Base-by-base conservation (phyloP, 805 yeast genomes). In the Suhomyces tanzawaensis region DNA sequence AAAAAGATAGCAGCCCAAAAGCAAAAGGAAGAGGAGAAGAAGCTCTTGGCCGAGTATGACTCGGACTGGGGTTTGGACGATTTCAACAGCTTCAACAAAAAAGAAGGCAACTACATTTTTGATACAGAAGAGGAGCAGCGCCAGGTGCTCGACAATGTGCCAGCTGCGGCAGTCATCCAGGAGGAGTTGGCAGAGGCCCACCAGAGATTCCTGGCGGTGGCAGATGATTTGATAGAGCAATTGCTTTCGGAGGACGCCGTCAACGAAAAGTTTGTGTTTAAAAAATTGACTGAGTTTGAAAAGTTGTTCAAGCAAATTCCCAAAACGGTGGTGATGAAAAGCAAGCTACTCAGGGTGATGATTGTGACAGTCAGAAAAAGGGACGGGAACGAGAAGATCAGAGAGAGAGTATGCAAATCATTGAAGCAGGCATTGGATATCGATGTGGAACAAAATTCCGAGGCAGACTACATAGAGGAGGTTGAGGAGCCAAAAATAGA, bases 41-140 rank as follows among this genome's bases (percentile, higher is more conserved):
- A 35, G 26, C 29, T 36, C 13, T 34, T 45, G 30, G 47, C 25
- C 31, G 50, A 22, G 39, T 57, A 62, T 29, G 65, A 63, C 37
- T 53, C 66, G 6, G 74, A 69, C 51, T 69, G 74, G 74, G 74
- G 74, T 5, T 40, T 68, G 12, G 72, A 65, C 11, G 69, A 62
- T n/a, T 54, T 62, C n/a, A 40, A 52, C 11, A 50, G 41, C 3
- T 62, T 50, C 37, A 51, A 53, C 32, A 38, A 34, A 15, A 40
- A 53, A 14, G 36, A 37, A 19, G 68, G 66, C 2, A 58, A 68
- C 47, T 66, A 55, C 44, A 62, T 69, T 3, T 69, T 57, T 42
- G 68, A 64, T 8, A 48, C 56, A 24, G 55, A 51, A 30, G 37
- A 47, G 18, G 60, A 63, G 18, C 71, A 69, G 43, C 40, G 31